Conservation (phyloP, 2,329 filamentous ascomycete species). For the Talaromyces sp. region DNA sequence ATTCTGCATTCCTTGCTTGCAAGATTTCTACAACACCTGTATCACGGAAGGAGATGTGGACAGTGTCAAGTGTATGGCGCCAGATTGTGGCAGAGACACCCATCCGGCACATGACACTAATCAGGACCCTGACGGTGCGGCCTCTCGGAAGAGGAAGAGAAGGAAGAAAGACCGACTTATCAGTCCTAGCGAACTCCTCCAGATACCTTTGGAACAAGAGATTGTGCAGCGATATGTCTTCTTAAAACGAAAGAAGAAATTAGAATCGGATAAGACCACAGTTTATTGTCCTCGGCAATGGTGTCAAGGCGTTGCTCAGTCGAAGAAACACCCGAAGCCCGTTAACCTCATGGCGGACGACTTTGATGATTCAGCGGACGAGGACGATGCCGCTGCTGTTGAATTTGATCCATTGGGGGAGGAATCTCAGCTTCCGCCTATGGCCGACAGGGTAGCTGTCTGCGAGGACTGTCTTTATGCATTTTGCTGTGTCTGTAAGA, state of each 20-base stretch:
- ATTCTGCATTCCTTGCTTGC: slow-evolving; percentile 82
- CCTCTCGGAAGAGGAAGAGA: slow-evolving; percentile 37
- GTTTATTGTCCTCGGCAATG: slow-evolving; percentile 88
- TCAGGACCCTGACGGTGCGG: slow-evolving; percentile 4
- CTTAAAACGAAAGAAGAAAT: slow-evolving; percentile 85
- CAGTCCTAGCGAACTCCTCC: slow-evolving; percentile 77
- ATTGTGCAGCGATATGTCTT: slow-evolving; percentile 80
- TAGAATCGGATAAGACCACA: slow-evolving; percentile 87
- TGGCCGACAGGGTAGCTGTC: slow-evolving; percentile 68
- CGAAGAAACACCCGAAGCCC: slow-evolving; percentile 68
- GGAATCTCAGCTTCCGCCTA: slow-evolving; percentile 43
- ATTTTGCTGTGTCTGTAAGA: slow-evolving; percentile 71
- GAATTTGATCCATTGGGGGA: slow-evolving; percentile 43
- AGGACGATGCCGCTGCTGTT: slow-evolving; percentile 43
- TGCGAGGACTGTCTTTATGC: slow-evolving; percentile 88
- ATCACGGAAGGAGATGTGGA: slow-evolving; percentile 81
- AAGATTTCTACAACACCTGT: slow-evolving; percentile 83
- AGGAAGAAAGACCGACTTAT: slow-evolving; percentile 65
- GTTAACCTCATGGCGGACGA: slow-evolving; percentile 59
- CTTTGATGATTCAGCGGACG: slow-evolving; percentile 45
- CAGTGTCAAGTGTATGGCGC: slow-evolving; percentile 73
- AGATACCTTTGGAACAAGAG: slow-evolving; percentile 67
- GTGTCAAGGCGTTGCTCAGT: slow-evolving; percentile 85
- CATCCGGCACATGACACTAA: slow-evolving; percentile 20
- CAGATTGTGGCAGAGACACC: slow-evolving; percentile 69